Percentiles rank a stretch among this genome's conserved stretches.
These are phyloP conservation scores for Dryadomyces quercus-mongolicae DNA, from an alignment of 2,329 filamentous ascomycete species.

Conservation along the genomic window DNA sequence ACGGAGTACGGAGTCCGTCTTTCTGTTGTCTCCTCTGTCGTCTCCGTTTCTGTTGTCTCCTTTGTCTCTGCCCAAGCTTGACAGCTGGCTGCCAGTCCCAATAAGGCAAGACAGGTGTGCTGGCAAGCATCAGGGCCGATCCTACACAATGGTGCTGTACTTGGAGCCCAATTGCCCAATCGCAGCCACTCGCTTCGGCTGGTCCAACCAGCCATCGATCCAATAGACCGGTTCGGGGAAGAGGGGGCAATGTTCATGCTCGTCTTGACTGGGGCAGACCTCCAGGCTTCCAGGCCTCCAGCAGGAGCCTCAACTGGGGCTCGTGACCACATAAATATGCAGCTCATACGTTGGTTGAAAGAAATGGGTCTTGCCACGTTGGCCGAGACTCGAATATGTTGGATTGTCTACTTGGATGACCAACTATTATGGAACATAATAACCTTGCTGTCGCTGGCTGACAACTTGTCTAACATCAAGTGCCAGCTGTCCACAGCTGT, in stretches of 20 bases:
- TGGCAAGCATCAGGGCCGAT: slow-evolving; percentile 5
- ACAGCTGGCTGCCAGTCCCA: slow-evolving; percentile 2
- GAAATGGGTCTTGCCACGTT: no score
- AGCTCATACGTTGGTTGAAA: slow-evolving; percentile 5
- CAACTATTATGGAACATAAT: no score
- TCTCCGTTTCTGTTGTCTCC: not conserved
- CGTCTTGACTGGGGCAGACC: no score
- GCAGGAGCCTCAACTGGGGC: not conserved
- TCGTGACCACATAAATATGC: slow-evolving; percentile 6
- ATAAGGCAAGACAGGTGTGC: not conserved
- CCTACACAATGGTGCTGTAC: slow-evolving; percentile 2
- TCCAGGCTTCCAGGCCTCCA: no score
- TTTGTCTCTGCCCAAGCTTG: not conserved
- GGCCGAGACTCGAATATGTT: no score
- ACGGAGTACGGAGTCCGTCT: no score
- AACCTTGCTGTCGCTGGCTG: no score
- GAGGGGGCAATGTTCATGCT: no score
- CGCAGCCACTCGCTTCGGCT: not conserved
- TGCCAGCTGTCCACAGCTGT: not conserved
- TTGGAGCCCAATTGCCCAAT: slow-evolving; percentile 2
- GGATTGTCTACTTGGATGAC: no score
- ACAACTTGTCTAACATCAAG: no score
- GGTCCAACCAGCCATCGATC: not conserved
- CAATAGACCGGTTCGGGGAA: not conserved
- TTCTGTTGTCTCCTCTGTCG: not conserved